Base-by-base conservation (phyloP, 306 rosid species). In the Sphenostylis stenocarpa region DNA sequence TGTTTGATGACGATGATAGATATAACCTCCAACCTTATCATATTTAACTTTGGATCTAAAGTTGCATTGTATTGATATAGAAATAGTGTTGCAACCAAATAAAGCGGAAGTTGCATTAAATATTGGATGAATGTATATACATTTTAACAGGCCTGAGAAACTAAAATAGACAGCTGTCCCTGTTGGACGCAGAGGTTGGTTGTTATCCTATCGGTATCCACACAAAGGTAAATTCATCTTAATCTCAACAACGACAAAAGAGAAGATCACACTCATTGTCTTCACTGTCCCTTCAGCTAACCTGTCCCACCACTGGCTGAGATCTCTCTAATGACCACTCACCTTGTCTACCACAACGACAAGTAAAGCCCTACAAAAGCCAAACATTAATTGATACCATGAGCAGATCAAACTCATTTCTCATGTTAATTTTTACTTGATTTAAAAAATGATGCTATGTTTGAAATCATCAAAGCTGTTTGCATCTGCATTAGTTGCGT, bases 121-220 rank as follows among this genome's bases (percentile, higher is more conserved):
- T 70, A 63, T 75, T 70, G 68, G 74, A 83, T 56, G 81, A 85
- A 81, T 74, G 84, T 80, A 85, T 87, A 70, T 89, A 89, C 88
- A 87, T 12, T 75, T 75, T 87, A 64, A 67, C 44, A 82, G 63
- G 47, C 36, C 74, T 51, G 4, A 73, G 70, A 84, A 58, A 74
- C 86, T 70, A 39, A 66, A 70, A 77, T 29, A 53, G 84, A 70
- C 33, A 72, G 64, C 69, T 41, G 55, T 77, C 81, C 77, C 47
- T 78, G 78, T 72, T 63, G 80, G 73, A 81, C 43, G 72, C 10
- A 24, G 73, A 80, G 16, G 47, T 77, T 73, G 74, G 74, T 49
- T 51, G 74, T 49, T 51, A 83, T 85, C 70, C 72, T 77, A 34
- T 70, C 83, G 67, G 81, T 60, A 51, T 68, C 80, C 79, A 70